phyloP scores from a whole-genome alignment of 1,284 basidiomycete species.

The Apiotrichum siamense region DNA sequence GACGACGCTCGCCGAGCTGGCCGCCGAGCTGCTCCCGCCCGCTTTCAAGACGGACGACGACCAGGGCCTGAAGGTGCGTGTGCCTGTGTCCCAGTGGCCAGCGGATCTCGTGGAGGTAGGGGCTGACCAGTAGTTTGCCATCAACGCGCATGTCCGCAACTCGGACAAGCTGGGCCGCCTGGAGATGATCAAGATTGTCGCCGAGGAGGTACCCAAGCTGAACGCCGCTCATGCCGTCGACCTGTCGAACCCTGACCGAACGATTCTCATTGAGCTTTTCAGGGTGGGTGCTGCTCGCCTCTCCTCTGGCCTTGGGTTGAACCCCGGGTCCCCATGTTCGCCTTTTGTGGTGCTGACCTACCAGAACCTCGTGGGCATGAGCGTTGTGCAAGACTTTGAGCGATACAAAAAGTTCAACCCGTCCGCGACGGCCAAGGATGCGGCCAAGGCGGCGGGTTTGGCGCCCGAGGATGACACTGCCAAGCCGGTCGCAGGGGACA shows the following conservation, averaged over 20 bases:
- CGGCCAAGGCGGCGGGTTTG: conserved; percentile 10
- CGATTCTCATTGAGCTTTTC: conserved; percentile 35
- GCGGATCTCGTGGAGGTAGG: not conserved
- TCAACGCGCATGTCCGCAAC: conserved; percentile 29
- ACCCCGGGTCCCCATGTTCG: too few relatives aligned
- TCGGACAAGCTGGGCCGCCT: conserved; percentile 34
- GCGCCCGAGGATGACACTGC: not conserved
- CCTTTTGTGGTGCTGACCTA: not conserved
- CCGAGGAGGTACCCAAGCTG: conserved; percentile 30
- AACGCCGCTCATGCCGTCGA: conserved; percentile 34
- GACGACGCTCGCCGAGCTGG: conserved; percentile 20
- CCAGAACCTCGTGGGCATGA: conserved; percentile 31
- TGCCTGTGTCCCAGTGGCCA: too few relatives aligned
- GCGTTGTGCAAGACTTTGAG: conserved; percentile 35
- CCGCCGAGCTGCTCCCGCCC: conserved; percentile 11
- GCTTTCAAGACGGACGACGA: conserved; percentile 8
- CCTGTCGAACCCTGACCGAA: conserved; percentile 34
- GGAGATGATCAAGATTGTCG: conserved; percentile 38
- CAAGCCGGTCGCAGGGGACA: not conserved
- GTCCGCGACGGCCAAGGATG: conserved; percentile 15
- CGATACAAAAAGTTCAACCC: conserved; percentile 37
- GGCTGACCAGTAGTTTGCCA: conserved; percentile 28
- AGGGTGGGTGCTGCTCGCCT: conserved; percentile 26
- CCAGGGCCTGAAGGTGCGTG: conserved; percentile 11
- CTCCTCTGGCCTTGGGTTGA: too few relatives aligned